Conservation (phyloP, 1,284 basidiomycete genomes). For the Sporisorium graminicola region DNA sequence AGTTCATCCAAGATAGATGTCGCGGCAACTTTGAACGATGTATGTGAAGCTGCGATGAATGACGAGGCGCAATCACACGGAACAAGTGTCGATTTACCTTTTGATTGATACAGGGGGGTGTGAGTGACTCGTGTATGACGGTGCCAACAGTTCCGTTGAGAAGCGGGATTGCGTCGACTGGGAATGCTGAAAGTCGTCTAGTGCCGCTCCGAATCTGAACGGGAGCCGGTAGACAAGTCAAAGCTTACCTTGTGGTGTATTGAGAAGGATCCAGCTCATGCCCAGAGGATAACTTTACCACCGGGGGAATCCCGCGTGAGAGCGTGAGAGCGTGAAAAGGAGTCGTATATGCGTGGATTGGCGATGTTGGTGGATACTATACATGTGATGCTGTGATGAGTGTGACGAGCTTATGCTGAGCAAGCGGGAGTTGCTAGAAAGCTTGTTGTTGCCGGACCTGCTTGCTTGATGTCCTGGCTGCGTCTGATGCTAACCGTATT, state of each 20-base stretch:
- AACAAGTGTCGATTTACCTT: neutral
- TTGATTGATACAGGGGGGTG: neutral
- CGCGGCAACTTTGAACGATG: neutral
- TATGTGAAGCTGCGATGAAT: neutral
- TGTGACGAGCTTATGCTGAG: neutral
- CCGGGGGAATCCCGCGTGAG: too few species aligned
- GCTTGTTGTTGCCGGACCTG: neutral
- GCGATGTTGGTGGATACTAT: constrained; percentile 1
- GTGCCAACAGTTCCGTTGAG: neutral
- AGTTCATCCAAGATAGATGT: neutral
- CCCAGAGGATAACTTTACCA: neutral
- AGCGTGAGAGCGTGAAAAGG: too few species aligned
- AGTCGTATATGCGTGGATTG: neutral
- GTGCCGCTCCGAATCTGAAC: neutral
- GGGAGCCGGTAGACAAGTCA: neutral
- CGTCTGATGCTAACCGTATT: neutral
- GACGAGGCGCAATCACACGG: neutral
- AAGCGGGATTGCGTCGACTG: neutral
- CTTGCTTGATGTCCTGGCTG: neutral
- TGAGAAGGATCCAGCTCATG: neutral
- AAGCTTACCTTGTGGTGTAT: neutral
- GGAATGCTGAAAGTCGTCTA: neutral
- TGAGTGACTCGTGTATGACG: constrained; percentile 1
- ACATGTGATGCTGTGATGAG: constrained; percentile 7
- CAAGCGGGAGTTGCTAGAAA: neutral